Evolutionary conservation across 352 stramenopile genomes (phyloP).

Genomic region (Globisporangium takayamanum): DNA sequence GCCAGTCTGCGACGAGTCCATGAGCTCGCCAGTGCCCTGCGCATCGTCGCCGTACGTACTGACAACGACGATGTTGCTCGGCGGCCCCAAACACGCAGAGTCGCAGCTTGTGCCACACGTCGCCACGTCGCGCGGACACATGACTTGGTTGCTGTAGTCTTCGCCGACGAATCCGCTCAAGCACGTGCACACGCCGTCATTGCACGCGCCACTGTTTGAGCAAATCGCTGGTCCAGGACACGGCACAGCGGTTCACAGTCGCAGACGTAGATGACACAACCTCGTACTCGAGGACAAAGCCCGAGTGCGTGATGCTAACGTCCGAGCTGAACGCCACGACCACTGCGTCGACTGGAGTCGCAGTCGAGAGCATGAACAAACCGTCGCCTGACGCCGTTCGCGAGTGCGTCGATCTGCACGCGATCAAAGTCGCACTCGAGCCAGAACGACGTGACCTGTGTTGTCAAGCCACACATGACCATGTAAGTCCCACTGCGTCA

Average conservation of each 20-base stretch:
- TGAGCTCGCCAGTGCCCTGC: constrained; percentile 46
- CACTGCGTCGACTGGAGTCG: constrained; percentile 21
- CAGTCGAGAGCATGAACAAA: constrained; percentile 31
- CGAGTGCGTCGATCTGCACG: constrained; percentile 21
- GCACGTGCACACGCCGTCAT: constrained; percentile 33
- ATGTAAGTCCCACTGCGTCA: neutral
- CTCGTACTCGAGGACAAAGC: constrained; percentile 41
- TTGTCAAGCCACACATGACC: neutral
- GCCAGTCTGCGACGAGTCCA: constrained; percentile 36
- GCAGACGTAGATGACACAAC: constrained; percentile 7
- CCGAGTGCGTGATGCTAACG: constrained; percentile 29
- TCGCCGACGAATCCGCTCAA: constrained; percentile 56
- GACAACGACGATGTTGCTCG: constrained; percentile 36
- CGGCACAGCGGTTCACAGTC: constrained; percentile 13
- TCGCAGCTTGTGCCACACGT: constrained; percentile 32
- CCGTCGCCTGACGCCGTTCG: constrained; percentile 17
- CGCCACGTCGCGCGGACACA: constrained; percentile 33
- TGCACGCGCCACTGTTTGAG: constrained; percentile 42
- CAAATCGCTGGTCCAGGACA: constrained; percentile 36
- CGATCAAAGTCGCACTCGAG: constrained; percentile 57
- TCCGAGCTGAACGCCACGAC: constrained; percentile 37
- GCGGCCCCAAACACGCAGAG: constrained; percentile 26
- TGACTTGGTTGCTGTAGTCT: constrained; percentile 49
- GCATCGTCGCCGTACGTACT: constrained; percentile 40
- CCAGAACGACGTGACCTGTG: constrained; percentile 36